phyloP scores from a whole-genome alignment of 2,329 filamentous ascomycete genomes.

The Colletotrichum destructivum region DNA sequence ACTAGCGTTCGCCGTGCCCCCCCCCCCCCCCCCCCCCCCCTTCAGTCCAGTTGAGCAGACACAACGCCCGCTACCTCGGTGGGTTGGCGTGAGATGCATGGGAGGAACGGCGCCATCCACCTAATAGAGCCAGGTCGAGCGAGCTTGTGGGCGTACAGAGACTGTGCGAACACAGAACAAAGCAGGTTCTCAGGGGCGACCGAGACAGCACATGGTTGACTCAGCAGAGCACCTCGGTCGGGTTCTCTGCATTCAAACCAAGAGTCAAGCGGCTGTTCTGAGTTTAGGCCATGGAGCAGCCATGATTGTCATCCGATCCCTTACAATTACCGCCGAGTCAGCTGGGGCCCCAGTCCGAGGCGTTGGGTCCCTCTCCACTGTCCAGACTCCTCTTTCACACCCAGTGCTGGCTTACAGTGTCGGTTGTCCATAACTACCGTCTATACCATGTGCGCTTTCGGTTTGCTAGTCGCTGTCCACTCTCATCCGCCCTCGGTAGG shows the following conservation, averaged over 20 bases:
- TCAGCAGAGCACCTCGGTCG: not conserved
- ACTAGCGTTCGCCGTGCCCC: conserved; percentile 11
- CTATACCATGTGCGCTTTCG: not conserved
- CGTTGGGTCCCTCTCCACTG: conserved; percentile 31
- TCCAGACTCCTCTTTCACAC: not conserved
- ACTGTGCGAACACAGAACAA: not conserved
- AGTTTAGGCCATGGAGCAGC: conserved; percentile 22
- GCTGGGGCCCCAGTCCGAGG: conserved; percentile 42
- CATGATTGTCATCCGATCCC: conserved; percentile 30
- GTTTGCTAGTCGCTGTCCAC: not conserved
- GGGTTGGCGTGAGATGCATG: not conserved
- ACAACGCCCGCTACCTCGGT: not conserved
- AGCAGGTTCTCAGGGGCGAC: not conserved
- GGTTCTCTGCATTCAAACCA: not conserved
- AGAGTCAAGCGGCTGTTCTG: conserved; percentile 3
- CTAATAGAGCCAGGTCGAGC: too few species aligned
- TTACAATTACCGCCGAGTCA: conserved; percentile 39
- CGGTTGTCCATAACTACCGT: not conserved
- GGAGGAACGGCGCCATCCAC: not conserved
- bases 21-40: too few species aligned
- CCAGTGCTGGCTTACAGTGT: not conserved
- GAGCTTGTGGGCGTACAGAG: too few species aligned
- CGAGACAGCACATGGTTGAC: conserved; percentile 3
- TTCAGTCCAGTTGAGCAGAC: not conserved
- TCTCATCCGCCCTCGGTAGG: conserved; percentile 1